phyloP scores from a whole-genome alignment of 352 stramenopile species.

The Phytophthora foliorum region DNA sequence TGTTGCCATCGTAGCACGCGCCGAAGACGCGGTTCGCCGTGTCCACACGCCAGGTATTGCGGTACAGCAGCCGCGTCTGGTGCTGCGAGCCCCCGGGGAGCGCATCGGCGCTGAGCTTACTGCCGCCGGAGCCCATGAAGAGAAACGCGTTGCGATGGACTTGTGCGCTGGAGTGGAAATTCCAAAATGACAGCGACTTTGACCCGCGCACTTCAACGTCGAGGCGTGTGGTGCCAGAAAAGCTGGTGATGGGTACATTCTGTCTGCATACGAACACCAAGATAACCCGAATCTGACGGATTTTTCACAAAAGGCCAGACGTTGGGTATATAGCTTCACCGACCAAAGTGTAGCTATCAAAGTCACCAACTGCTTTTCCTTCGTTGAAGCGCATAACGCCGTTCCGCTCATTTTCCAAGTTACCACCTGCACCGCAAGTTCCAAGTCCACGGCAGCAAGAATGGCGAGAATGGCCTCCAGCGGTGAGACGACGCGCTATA shows the following conservation, averaged over 20 bases:
- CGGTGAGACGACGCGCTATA: slow-evolving; percentile 30
- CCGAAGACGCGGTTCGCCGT: slow-evolving; percentile 80
- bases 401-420: slow-evolving; percentile 21
- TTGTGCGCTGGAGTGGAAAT: slow-evolving; percentile 28
- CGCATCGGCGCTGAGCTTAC: slow-evolving; percentile 23
- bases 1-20: slow-evolving; percentile 84
- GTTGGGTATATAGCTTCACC: slow-evolving; percentile 25
- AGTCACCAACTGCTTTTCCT: background rate
- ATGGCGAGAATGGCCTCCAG: background rate
- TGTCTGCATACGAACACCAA: slow-evolving; percentile 23
- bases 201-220: slow-evolving; percentile 25
- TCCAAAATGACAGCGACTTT: slow-evolving; percentile 23
- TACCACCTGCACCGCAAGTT: background rate
- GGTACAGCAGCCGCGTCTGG: slow-evolving; percentile 75
- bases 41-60: slow-evolving; percentile 68
- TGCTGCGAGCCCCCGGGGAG: slow-evolving; percentile 42
- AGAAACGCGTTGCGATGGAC: background rate
- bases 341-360: too few relatives aligned
- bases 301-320: slow-evolving; percentile 10
- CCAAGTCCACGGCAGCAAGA: background rate
- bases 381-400: slow-evolving; percentile 11
- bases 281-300: slow-evolving; percentile 17
- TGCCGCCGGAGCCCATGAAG: slow-evolving; percentile 32
- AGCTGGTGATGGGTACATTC: slow-evolving; percentile 25
- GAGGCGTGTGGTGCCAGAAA: slow-evolving; percentile 6